phyloP scores from a whole-genome alignment of 169 alveolate species.

The Hepatocystis sp. region DNA sequence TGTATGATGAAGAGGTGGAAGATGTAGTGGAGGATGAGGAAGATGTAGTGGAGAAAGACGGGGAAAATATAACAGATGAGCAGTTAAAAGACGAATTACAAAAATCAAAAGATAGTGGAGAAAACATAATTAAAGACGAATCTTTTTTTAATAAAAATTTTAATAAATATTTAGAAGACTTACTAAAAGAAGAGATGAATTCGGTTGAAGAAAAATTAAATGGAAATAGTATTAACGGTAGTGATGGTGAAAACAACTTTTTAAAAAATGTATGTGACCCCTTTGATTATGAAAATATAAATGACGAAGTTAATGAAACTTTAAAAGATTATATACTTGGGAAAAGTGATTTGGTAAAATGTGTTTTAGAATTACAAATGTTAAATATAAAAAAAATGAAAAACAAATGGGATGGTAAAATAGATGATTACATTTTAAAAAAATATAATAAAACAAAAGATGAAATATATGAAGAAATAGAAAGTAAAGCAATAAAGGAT shows the following conservation, averaged over 20 bases:
- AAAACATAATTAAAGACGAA: conserved; percentile 3
- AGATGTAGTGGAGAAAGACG: neutral
- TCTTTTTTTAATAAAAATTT: conserved; percentile 24
- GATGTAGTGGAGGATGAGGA: conserved; percentile 2
- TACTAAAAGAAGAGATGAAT: conserved; percentile 62
- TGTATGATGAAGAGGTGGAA: conserved; percentile 19
- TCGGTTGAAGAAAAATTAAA: conserved; percentile 47
- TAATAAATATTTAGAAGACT: conserved; percentile 45
- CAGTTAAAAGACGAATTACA: no score
- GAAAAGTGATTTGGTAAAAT: conserved; percentile 47
- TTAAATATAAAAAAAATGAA: conserved; percentile 29
- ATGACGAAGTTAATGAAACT: conserved; percentile 3
- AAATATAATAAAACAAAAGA: conserved; percentile 54
- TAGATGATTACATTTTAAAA: conserved; percentile 29
- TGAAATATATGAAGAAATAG: conserved; percentile 55
- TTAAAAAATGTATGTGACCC: conserved; percentile 38
- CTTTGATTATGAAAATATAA: conserved; percentile 46
- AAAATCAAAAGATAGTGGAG: neutral
- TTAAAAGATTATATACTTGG: conserved; percentile 68
- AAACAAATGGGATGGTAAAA: conserved; percentile 18
- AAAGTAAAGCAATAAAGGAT: conserved; percentile 57
- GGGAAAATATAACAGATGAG: neutral
- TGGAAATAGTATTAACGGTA: neutral
- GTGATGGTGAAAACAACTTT: conserved; percentile 18
- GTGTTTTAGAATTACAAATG: conserved; percentile 51